These are phyloP conservation scores for Xylariaceae sp. DNA, from an alignment of 2,329 filamentous ascomycete species.

Conservation along the genomic window DNA sequence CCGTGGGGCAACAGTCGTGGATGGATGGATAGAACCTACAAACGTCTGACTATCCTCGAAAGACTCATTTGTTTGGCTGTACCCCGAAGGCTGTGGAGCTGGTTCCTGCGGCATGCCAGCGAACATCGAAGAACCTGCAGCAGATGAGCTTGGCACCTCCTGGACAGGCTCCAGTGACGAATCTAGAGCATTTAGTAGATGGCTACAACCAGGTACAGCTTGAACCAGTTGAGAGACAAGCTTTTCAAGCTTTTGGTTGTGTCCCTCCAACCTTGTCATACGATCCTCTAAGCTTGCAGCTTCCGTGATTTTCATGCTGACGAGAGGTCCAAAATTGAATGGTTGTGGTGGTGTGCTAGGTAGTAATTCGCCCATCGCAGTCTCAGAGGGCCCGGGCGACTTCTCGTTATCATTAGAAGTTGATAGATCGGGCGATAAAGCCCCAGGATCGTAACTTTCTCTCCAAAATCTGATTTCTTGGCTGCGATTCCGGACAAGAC, in stretches of 20 bases:
- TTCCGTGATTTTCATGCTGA: slow-evolving; percentile 55
- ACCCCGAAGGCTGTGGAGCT: slow-evolving; percentile 27
- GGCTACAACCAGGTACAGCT: slow-evolving; percentile 36
- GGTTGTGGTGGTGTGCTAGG: slow-evolving; percentile 44
- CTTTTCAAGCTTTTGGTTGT: slow-evolving; percentile 50
- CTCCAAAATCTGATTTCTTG: slow-evolving; percentile 64
- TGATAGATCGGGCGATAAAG: slow-evolving; percentile 51
- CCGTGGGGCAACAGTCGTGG: slow-evolving; percentile 27
- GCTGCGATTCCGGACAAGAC: slow-evolving; percentile 48
- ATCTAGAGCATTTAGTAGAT: slow-evolving; percentile 25
- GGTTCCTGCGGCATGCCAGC: slow-evolving; percentile 24
- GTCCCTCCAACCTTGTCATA: slow-evolving; percentile 48
- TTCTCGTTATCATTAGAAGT: slow-evolving; percentile 33
- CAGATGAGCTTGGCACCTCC: slow-evolving; percentile 25
- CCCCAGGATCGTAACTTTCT: slow-evolving; percentile 52
- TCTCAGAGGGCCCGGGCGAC: slow-evolving; percentile 23
- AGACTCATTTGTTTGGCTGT: slow-evolving; percentile 41
- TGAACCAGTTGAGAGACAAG: slow-evolving; percentile 49
- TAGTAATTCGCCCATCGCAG: slow-evolving; percentile 29
- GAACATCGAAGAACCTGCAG: slow-evolving; percentile 30
- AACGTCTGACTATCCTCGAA: slow-evolving; percentile 46
- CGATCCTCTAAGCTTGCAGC: slow-evolving; percentile 51
- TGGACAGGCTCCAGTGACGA: slow-evolving; percentile 23
- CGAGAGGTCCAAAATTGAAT: slow-evolving; percentile 51
- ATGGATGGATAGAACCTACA: slow-evolving; percentile 37